Percentiles rank a stretch among this genome's conserved stretches.
phyloP scores from a whole-genome alignment of 2,329 filamentous ascomycete species.

The Alternaria atra region DNA sequence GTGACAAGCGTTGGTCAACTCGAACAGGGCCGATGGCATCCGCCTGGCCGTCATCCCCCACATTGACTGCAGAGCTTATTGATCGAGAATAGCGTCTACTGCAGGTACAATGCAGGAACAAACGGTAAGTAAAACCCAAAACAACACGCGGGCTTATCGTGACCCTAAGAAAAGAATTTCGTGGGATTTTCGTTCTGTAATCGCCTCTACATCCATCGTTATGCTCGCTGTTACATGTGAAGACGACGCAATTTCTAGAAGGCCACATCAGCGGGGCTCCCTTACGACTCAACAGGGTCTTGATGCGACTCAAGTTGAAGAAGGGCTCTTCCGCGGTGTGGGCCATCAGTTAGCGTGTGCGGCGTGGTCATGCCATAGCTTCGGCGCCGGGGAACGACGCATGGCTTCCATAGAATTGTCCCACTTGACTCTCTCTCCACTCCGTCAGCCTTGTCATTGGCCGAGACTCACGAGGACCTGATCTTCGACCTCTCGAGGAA shows the following conservation, averaged over 20 bases:
- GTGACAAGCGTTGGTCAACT: slow-evolving; percentile 42
- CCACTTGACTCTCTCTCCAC: slow-evolving; percentile 36
- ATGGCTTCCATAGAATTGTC: slow-evolving; percentile 50
- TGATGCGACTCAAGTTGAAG: slow-evolving; percentile 42
- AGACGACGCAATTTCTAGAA: slow-evolving; percentile 42
- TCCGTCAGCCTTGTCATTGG: slow-evolving; percentile 49
- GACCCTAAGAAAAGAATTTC: slow-evolving; percentile 25
- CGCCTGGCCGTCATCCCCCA: slow-evolving; percentile 35
- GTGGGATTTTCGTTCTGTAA: slow-evolving; percentile 10
- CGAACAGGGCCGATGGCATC: slow-evolving; percentile 37
- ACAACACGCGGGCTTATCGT: slow-evolving; percentile 28
- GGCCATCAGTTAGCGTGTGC: slow-evolving; percentile 27
- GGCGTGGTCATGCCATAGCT: slow-evolving; percentile 40
- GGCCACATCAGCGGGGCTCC: slow-evolving; percentile 38
- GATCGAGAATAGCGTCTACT: slow-evolving; percentile 44
- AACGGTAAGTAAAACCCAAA: slow-evolving; percentile 26
- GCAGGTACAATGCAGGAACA: slow-evolving; percentile 50
- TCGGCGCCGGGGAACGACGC: slow-evolving; percentile 49
- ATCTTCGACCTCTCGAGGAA: slow-evolving; percentile 44
- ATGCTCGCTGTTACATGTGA: slow-evolving; percentile 19
- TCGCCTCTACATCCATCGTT: slow-evolving; percentile 11
- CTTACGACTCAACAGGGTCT: slow-evolving; percentile 38
- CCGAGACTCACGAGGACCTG: slow-evolving; percentile 43
- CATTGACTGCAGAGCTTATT: slow-evolving; percentile 39
- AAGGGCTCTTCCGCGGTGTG: slow-evolving; percentile 34